Evolutionary conservation across 306 rosid genomes (phyloP).

Genomic region (Lotus japonicus): DNA sequence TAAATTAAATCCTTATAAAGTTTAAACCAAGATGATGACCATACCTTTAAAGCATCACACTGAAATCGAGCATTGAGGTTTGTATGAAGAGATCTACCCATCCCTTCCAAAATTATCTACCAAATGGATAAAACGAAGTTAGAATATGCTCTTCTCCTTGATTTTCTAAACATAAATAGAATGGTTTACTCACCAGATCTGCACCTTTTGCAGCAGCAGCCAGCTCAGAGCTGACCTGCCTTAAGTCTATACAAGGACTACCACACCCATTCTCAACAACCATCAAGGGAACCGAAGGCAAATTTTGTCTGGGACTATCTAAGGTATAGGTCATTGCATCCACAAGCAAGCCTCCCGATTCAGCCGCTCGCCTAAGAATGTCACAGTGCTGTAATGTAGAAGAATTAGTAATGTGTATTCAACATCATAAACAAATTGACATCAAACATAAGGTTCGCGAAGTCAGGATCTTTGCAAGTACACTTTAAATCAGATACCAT

Average conservation of each 20-base stretch:
- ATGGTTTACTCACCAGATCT: conserved; percentile 50
- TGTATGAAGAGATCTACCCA: conserved; percentile 80
- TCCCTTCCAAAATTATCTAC: conserved; percentile 81
- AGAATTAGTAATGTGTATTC: conserved; percentile 21
- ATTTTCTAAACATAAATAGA: background rate
- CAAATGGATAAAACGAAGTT: background rate
- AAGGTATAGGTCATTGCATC: conserved; percentile 61
- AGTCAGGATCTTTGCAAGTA: background rate
- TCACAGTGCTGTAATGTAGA: conserved; percentile 65
- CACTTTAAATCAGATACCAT: background rate
- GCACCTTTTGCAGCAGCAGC: conserved; percentile 74
- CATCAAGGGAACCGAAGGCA: conserved; percentile 47
- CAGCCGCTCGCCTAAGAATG: conserved; percentile 81
- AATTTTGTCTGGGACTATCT: conserved; percentile 42
- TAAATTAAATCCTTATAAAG: background rate
- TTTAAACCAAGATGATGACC: background rate
- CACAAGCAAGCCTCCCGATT: conserved; percentile 72
- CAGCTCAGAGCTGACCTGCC: conserved; percentile 91
- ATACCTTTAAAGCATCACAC: conserved; percentile 77
- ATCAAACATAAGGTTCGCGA: background rate
- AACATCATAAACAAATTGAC: background rate
- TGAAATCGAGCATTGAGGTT: conserved; percentile 68
- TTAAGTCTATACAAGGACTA: conserved; percentile 76
- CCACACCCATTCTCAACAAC: conserved; percentile 82
- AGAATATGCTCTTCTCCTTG: background rate